Evolutionary conservation across 768 basidiomycete species (phyloP).

Genomic region (Tulasnella sp.): DNA sequence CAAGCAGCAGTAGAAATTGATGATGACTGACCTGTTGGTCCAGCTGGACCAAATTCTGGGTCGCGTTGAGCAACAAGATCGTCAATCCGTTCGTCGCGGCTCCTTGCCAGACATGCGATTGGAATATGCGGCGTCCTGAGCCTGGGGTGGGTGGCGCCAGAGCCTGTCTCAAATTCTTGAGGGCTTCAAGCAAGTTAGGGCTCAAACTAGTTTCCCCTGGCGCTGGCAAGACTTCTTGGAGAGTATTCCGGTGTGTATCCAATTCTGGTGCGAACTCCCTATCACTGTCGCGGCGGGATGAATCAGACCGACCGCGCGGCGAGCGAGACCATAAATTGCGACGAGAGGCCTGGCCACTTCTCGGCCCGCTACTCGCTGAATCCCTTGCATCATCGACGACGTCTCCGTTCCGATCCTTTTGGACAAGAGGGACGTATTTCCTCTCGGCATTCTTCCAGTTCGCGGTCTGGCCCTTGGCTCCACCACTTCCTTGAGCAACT

Average conservation of each 20-base stretch:
- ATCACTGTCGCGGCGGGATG: constrained; percentile 29
- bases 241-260: not conserved
- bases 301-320: constrained; percentile 39
- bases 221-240: not conserved
- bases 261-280: constrained; percentile 8
- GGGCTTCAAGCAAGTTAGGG: too few relatives aligned
- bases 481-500: constrained; percentile 50
- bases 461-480: constrained; percentile 36
- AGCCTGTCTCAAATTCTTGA: too few relatives aligned
- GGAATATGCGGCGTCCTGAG: too few relatives aligned
- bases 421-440: constrained; percentile 79
- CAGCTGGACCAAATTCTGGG: too few relatives aligned
- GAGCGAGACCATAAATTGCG: constrained; percentile 40
- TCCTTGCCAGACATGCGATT: too few relatives aligned
- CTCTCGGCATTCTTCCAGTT: constrained; percentile 51
- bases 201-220: too few relatives aligned
- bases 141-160: too few relatives aligned
- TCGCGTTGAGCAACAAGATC: too few relatives aligned
- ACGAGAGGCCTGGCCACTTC: constrained; percentile 33
- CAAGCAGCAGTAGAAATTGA: too few relatives aligned
- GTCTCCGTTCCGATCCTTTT: constrained; percentile 49
- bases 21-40: too few relatives aligned
- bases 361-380: constrained; percentile 18
- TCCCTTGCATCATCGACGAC: not conserved
- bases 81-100: too few relatives aligned